Conservation (phyloP, 352 stramenopile genomes). For the Phytopythium kandeliae region DNA sequence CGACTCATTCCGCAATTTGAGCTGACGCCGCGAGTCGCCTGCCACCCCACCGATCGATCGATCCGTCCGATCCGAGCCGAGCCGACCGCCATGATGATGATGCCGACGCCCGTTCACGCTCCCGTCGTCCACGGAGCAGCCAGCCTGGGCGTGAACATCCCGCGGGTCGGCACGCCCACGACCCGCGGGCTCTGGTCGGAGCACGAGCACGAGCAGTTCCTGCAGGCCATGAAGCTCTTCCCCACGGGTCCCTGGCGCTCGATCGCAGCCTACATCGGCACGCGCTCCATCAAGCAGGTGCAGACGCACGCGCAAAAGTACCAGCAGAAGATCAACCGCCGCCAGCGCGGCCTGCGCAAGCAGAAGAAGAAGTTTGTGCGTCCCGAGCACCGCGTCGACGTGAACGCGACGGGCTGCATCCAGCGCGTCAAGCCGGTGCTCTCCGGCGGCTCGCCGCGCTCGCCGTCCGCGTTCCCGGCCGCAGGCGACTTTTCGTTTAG, state of each 20-base stretch:
- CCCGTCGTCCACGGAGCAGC: constrained; percentile 9
- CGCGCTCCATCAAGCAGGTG: constrained; percentile 77
- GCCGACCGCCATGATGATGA: constrained; percentile 18
- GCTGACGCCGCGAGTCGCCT: no score
- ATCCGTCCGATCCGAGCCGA: not conserved
- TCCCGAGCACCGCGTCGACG: constrained; percentile 68
- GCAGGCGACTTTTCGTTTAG: constrained; percentile 25
- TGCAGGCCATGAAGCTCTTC: constrained; percentile 80
- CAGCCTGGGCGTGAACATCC: constrained; percentile 8
- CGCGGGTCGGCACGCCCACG: constrained; percentile 24
- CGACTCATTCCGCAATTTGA: constrained; percentile 29
- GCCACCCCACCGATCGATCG: constrained; percentile 9
- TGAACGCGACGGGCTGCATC: constrained; percentile 57
- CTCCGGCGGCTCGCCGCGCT: constrained; percentile 35
- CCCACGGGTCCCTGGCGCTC: constrained; percentile 65
- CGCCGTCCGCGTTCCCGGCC: constrained; percentile 22
- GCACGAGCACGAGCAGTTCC: constrained; percentile 74
- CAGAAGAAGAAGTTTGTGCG: constrained; percentile 80
- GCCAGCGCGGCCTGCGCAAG: constrained; percentile 74
- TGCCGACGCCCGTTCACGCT: constrained; percentile 19
- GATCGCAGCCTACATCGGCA: constrained; percentile 71
- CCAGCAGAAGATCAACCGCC: constrained; percentile 79
- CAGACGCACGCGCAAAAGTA: constrained; percentile 86
- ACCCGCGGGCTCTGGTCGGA: constrained; percentile 70
- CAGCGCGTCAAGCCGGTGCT: constrained; percentile 43